Evolutionary conservation across 805 yeast species (phyloP).

Genomic region (Ogataea paradorogensis): DNA sequence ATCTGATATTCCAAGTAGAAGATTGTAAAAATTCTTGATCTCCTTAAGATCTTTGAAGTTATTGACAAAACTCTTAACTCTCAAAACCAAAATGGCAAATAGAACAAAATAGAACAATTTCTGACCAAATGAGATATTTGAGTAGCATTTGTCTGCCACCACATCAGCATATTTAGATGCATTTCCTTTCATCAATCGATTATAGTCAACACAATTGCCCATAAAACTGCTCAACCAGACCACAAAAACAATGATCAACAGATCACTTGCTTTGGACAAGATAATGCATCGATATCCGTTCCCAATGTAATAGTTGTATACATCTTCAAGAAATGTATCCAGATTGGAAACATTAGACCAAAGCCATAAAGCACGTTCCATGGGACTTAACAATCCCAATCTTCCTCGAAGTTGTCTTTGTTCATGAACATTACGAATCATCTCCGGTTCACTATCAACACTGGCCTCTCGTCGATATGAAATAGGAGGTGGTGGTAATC

Average conservation of each 20-base stretch:
- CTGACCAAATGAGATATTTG: slow-evolving; percentile 43
- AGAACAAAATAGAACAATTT: slow-evolving; percentile 66
- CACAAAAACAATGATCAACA: slow-evolving; percentile 74
- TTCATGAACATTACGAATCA: slow-evolving; percentile 10
- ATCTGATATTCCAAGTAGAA: slow-evolving; percentile 68
- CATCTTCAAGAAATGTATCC: slow-evolving; percentile 79
- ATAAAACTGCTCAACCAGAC: slow-evolving; percentile 76
- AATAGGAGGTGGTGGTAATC: slow-evolving; percentile 20
- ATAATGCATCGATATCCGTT: slow-evolving; percentile 83
- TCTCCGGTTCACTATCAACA: slow-evolving; percentile 7
- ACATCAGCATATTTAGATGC: slow-evolving; percentile 42
- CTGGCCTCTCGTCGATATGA: slow-evolving; percentile 13
- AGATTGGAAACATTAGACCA: slow-evolving; percentile 96
- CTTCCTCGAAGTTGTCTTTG: slow-evolving; percentile 28
- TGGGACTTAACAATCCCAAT: slow-evolving; percentile 49
- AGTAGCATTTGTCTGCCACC: slow-evolving; percentile 45
- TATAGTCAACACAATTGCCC: slow-evolving; percentile 74
- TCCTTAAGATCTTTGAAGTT: slow-evolving; percentile 70
- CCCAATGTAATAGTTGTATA: slow-evolving; percentile 80
- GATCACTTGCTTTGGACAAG: slow-evolving; percentile 59
- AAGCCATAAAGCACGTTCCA: slow-evolving; percentile 83
- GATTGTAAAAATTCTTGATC: slow-evolving; percentile 70
- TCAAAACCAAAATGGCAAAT: slow-evolving; percentile 47
- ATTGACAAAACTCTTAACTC: slow-evolving; percentile 52
- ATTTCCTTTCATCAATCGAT: slow-evolving; percentile 26